phyloP scores from a whole-genome alignment of 257 asterid genomes.

The Solanum rostratum region DNA sequence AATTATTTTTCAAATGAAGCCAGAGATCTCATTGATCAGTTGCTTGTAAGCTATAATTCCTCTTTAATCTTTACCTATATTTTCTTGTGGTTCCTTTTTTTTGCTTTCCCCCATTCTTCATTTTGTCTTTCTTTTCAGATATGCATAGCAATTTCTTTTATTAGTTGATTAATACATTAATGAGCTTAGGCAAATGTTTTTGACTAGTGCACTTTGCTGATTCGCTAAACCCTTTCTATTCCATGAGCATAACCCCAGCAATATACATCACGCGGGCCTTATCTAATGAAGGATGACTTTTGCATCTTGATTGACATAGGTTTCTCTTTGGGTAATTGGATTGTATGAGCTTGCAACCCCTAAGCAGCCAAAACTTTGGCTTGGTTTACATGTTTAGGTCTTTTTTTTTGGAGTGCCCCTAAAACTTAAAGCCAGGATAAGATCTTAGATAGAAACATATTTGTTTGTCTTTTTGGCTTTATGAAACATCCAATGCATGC shows the following conservation, averaged over 20 bases:
- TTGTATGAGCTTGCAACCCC: background rate
- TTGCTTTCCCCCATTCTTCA: background rate
- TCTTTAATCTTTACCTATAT: background rate
- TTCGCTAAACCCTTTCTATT: background rate
- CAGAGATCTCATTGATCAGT: slow-evolving; percentile 74
- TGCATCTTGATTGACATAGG: background rate
- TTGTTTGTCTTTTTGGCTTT: background rate
- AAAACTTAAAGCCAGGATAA: background rate
- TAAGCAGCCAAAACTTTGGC: background rate
- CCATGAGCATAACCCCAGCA: background rate
- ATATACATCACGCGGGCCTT: background rate
- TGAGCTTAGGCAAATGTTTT: background rate
- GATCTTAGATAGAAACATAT: background rate
- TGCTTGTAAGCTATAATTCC: slow-evolving; percentile 49
- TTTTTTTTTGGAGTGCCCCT: background rate
- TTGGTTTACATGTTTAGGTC: background rate
- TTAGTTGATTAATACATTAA: background rate
- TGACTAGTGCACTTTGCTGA: background rate
- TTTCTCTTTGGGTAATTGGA: background rate
- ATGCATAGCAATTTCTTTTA: background rate
- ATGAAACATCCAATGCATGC: background rate
- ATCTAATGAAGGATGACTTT: background rate
- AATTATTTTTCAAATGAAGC: slow-evolving; percentile 74
- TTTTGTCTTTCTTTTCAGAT: background rate
- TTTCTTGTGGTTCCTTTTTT: background rate